phyloP scores from a whole-genome alignment of 805 yeast genomes.

The Suhomyces sp. region DNA sequence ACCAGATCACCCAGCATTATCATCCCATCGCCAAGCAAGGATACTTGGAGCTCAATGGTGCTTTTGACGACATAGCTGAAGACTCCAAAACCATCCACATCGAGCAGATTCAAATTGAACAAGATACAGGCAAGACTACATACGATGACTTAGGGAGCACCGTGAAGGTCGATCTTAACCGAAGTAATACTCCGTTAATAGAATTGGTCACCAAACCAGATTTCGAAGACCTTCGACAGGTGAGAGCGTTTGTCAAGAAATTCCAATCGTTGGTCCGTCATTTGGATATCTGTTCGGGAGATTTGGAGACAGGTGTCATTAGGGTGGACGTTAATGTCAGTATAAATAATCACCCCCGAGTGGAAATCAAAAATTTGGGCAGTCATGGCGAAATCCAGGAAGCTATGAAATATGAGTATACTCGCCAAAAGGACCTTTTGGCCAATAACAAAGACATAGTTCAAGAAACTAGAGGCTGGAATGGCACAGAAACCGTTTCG shows the following conservation, averaged over 20 bases:
- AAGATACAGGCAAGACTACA: constrained; percentile 84
- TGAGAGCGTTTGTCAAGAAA: constrained; percentile 75
- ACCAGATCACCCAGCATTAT: constrained; percentile 89
- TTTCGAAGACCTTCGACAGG: constrained; percentile 62
- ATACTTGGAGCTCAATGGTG: constrained; percentile 40
- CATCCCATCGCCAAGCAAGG: constrained; percentile 79
- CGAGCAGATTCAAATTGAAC: constrained; percentile 86
- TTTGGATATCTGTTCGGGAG: constrained; percentile 79
- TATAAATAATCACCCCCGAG: constrained; percentile 65
- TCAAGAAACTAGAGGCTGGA: constrained; percentile 90
- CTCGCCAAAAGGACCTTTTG: constrained; percentile 59
- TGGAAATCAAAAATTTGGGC: constrained; percentile 87
- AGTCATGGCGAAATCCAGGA: constrained; percentile 74
- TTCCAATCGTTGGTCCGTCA: constrained; percentile 69
- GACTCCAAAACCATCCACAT: constrained; percentile 53
- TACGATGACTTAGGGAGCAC: constrained; percentile 44
- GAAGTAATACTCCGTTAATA: constrained; percentile 82
- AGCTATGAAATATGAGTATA: constrained; percentile 72
- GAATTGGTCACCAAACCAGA: constrained; percentile 93
- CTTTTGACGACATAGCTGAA: constrained; percentile 52
- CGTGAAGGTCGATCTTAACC: constrained; percentile 69
- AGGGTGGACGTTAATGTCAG: constrained; percentile 94
- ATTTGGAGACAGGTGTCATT: constrained; percentile 91
- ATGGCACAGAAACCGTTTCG: constrained; percentile 65
- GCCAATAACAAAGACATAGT: constrained; percentile 26